Evolutionary conservation across 768 basidiomycete species (phyloP).

Genomic region (Gloeopeniophorella convolvens): DNA sequence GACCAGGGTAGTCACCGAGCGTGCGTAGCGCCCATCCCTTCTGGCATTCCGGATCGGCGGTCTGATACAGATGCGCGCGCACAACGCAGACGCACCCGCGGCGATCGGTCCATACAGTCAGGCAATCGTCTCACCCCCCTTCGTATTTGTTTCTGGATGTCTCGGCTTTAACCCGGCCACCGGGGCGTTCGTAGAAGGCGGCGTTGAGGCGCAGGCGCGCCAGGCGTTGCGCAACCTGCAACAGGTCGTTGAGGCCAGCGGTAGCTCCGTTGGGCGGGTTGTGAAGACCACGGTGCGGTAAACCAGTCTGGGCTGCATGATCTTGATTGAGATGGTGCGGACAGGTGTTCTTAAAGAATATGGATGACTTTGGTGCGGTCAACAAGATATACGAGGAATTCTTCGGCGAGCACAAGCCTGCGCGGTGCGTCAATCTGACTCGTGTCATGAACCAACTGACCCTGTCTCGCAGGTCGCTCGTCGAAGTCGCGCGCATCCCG

Average conservation of each 20-base stretch:
- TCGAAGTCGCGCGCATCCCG: conserved; percentile 85
- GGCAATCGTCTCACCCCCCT: conserved; percentile 74
- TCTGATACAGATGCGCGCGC: neutral
- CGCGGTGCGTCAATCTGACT: conserved; percentile 37
- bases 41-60: neutral
- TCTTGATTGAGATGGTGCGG: neutral
- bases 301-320: neutral
- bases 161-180: conserved; percentile 75
- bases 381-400: conserved; percentile 78
- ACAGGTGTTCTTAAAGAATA: conserved; percentile 86
- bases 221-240: conserved; percentile 86
- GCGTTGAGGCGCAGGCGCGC: conserved; percentile 71
- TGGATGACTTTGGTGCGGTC: conserved; percentile 83
- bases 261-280: conserved; percentile 71
- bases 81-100: conserved; percentile 66
- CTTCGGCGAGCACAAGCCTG: conserved; percentile 90
- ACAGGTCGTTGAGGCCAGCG: conserved; percentile 76
- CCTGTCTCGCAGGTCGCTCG: conserved; percentile 44
- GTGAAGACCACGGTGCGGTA: conserved; percentile 82
- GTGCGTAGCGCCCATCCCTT: neutral
- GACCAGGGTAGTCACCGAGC: conserved; percentile 32
- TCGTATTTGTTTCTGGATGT: conserved; percentile 87
- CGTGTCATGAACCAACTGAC: neutral
- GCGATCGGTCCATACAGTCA: conserved; percentile 88
- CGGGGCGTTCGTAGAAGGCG: conserved; percentile 63